Conservation (phyloP, 306 rosid species). For the Purshia tridentata region DNA sequence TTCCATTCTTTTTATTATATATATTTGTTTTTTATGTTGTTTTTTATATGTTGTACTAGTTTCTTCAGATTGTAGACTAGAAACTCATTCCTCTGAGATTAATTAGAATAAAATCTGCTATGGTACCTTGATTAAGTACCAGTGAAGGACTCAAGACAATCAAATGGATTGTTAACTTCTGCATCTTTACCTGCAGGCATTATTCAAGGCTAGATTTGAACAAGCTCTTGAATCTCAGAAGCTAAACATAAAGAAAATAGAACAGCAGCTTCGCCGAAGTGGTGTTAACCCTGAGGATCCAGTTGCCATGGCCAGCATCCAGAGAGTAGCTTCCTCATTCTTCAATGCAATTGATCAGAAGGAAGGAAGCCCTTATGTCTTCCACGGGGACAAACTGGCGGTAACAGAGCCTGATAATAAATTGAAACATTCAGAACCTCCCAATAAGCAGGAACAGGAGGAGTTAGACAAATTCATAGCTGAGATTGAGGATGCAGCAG, state of each 20-base stretch:
- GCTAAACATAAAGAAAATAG: conserved; percentile 85
- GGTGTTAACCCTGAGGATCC: conserved; percentile 99
- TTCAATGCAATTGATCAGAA: conserved; percentile 92
- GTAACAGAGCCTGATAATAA: conserved; percentile 31
- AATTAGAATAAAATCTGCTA: not conserved
- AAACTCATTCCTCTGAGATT: not conserved
- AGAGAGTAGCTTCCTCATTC: conserved; percentile 91
- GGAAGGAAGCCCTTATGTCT: conserved; percentile 87
- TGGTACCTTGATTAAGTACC: not conserved
- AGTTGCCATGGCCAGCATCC: conserved; percentile 90
- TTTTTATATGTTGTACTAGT: not conserved
- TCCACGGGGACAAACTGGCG: conserved; percentile 52
- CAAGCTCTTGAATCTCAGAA: conserved; percentile 99
- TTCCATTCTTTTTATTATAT: no score
- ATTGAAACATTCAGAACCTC: conserved; percentile 57
- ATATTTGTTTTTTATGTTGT: no score
- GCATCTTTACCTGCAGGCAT: conserved; percentile 57
- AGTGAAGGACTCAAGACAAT: not conserved
- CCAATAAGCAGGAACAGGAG: conserved; percentile 72
- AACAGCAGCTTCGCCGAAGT: conserved; percentile 84
- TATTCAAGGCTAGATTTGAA: conserved; percentile 98
- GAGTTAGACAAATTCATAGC: conserved; percentile 87
- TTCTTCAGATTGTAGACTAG: conserved; percentile 7
- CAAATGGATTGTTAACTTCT: not conserved
- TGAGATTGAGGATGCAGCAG: conserved; percentile 96